Evolutionary conservation across 2,329 filamentous ascomycete genomes (phyloP).

Genomic region (Clonostachys byssicola): DNA sequence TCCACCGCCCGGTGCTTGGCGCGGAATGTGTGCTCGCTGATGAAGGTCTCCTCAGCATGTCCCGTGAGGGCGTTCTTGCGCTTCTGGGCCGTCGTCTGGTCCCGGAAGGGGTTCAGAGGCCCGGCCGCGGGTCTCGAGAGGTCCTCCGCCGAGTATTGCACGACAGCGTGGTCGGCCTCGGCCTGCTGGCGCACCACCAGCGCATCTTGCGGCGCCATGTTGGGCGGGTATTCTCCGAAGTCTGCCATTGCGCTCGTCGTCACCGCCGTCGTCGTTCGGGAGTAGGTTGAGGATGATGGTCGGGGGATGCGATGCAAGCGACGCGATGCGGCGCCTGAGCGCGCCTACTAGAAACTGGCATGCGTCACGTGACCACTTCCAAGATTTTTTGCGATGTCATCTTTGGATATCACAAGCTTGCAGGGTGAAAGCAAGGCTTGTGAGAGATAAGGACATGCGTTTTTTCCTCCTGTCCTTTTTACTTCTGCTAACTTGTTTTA

Average conservation of each 20-base stretch:
- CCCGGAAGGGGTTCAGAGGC: constrained; percentile 72
- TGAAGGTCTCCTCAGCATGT: constrained; percentile 78
- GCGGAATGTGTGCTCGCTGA: constrained; percentile 89
- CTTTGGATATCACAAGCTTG: too few species aligned
- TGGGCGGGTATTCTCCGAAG: constrained; percentile 61
- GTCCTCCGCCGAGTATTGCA: constrained; percentile 67
- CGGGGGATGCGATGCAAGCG: too few species aligned
- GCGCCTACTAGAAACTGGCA: too few species aligned
- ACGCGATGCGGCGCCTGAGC: too few species aligned
- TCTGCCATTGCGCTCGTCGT: constrained; percentile 43
- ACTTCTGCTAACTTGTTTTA: too few species aligned
- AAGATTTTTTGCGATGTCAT: too few species aligned
- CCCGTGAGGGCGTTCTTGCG: constrained; percentile 83
- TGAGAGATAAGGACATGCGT: too few species aligned
- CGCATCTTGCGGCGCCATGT: constrained; percentile 61
- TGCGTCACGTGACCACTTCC: too few species aligned
- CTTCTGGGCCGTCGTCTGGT: constrained; percentile 57
- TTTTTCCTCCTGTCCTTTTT: too few species aligned
- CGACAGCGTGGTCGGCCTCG: constrained; percentile 54
- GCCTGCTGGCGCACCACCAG: constrained; percentile 53
- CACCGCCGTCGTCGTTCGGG: too few species aligned
- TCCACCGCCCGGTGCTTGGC: constrained; percentile 82
- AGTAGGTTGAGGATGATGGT: too few species aligned
- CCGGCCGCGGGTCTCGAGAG: constrained; percentile 62
- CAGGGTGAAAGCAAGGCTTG: too few species aligned